Evolutionary conservation across 2,329 filamentous ascomycete genomes (phyloP), one percentile per base, ranked within the genome.

Genomic region (Sporothrix pseudoabietina): DNA sequence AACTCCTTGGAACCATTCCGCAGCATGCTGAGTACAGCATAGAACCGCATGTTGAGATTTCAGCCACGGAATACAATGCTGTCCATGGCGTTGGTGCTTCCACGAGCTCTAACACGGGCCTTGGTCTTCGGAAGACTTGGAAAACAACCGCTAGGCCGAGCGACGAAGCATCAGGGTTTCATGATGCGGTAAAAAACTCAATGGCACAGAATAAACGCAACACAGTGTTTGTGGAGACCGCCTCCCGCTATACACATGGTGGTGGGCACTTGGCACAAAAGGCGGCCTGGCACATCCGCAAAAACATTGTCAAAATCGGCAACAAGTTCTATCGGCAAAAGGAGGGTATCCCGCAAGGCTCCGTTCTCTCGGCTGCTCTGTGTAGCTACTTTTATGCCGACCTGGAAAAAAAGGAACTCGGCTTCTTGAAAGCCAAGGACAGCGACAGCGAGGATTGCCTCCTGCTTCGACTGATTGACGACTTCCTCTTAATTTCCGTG

Each of bases 331-430:
- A 96, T 80, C 88, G 93, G 32, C 96, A 99, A 80, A 95, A 90
- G 80, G 84, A 87, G 30, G 96, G 96, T 16, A 98, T 99, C 54
- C 94, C 96, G 0, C 96, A 99, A 80, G 96, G 96, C 8, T 98
- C 94, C 0, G 87, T 98, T 0, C 80, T 99, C 5, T 98, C 94
- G 0, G 92, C 91, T 59, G 85, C 94, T 55, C 85, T 99, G 5
- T 98, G 96, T 85, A 98, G 94, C 82, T 95, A 97, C 82, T 98
- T 98, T 81, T 99, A 99, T 79, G 94, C 93, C 6, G 90, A 96
- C 75, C 87, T 98, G 1, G 96, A 99, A 81, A 82, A 82, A 7
- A 85, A 89, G 35, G 84, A 91, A 16, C 84, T 98, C 2, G 79
- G 78, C 0, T 98, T 98, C 78, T 82, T 96, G 1, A 22, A 10